These are phyloP conservation scores for Serendipita sp. DNA, from an alignment of 768 basidiomycete genomes.

Conservation along the genomic window DNA sequence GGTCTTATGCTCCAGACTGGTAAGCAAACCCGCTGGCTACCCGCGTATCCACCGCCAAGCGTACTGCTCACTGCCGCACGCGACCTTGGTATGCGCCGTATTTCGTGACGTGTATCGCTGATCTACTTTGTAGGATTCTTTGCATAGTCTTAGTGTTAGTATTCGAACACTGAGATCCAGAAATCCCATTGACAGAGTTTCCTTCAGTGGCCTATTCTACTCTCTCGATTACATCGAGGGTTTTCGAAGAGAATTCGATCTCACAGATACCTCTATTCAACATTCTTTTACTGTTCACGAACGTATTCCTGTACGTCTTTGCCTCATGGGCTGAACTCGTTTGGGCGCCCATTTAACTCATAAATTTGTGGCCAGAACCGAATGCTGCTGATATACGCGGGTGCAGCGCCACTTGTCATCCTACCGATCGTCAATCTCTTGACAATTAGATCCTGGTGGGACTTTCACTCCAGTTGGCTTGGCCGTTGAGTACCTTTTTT, in stretches of 20 bases:
- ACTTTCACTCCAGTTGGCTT: slow-evolving; percentile 41
- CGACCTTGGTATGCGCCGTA: background rate
- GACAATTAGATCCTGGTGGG: slow-evolving; percentile 77
- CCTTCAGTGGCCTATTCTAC: slow-evolving; percentile 40
- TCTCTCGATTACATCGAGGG: slow-evolving; percentile 49
- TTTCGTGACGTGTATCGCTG: background rate
- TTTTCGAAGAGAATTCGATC: slow-evolving; percentile 62
- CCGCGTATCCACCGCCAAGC: background rate
- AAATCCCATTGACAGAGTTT: background rate
- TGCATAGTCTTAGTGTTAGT: slow-evolving; percentile 53
- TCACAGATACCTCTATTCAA: slow-evolving; percentile 37
- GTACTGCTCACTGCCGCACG: background rate
- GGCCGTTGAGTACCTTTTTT: background rate
- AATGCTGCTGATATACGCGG: background rate
- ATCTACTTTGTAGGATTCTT: slow-evolving; percentile 33
- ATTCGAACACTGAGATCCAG: background rate
- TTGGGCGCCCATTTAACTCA: background rate
- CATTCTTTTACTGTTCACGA: slow-evolving; percentile 39
- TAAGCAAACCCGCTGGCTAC: background rate
- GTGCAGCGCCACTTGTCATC: slow-evolving; percentile 51
- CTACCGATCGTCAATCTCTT: slow-evolving; percentile 55
- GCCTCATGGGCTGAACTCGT: background rate
- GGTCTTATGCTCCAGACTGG: background rate
- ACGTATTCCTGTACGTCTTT: slow-evolving; percentile 48
- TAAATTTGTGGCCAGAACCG: background rate